Base-by-base conservation (phyloP, 176 grass and related monocot genomes). In the Musa beccarii region DNA sequence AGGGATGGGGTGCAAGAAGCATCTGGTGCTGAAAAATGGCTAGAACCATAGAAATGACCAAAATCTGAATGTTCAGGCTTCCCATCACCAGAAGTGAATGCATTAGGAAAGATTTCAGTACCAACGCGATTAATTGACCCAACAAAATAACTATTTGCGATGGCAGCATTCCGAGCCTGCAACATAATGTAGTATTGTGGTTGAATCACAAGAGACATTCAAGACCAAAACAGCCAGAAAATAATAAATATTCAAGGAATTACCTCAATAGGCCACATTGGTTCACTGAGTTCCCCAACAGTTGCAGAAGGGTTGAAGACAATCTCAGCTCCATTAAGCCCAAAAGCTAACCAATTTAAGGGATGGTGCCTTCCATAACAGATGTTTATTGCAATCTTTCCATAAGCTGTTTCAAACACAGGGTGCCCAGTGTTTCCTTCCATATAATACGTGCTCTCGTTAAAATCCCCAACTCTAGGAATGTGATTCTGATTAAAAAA, bases 371-470 rank as follows among this genome's bases (percentile, higher is more conserved):
- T 91, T 79, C 95, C 95, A 64, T 99, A 99, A 68, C 95, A 99
- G 74, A 99, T 99, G 61, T 99, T 99, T 69, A 94, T 73, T 77
- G 70, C 95, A 71, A 99, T 91, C 79, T 99, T 99, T 2, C 90
- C 95, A 81, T 67, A 99, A 20, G 83, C 82, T 77, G 95, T 99
- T 89, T 94, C 88, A 87, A 99, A 99, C 54, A 99, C 90, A 10
- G 95, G 95, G 85, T 99, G 95, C 28, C 95, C 90, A 8, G 88
- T 99, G 84, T 99, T 92, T 78, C 95, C 95, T 88, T 99, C 95
- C 95, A 94, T 94, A 71, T 99, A 99, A 65, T 99, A 99, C 1
- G 95, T 99, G 79, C 95, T 99, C 84, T 99, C 95, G 72, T 99
- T 99, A 61, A 99, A 99, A 87, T 99, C 95, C 8, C 95, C 95